Conservation (phyloP, 2,329 filamentous ascomycete species). For the Paecilomyces variotii region DNA sequence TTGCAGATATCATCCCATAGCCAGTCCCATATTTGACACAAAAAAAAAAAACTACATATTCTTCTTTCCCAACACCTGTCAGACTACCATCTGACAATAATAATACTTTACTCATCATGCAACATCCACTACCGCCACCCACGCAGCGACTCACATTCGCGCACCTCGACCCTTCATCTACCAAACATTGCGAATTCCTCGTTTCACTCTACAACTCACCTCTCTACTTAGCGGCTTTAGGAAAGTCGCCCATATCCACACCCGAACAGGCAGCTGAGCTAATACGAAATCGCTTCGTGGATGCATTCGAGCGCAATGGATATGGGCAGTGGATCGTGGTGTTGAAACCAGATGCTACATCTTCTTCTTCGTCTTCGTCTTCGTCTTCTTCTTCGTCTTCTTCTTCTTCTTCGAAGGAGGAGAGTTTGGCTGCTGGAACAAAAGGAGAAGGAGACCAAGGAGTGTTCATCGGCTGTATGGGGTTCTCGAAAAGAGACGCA, state of each 20-base stretch:
- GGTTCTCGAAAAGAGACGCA: slow-evolving; percentile 10
- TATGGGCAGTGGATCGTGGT: slow-evolving; percentile 4
- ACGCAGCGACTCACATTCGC: slow-evolving; percentile 5
- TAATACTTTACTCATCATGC: background rate
- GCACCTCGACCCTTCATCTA: slow-evolving; percentile 3
- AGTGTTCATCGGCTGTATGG: slow-evolving; percentile 10
- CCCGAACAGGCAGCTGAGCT: slow-evolving; percentile 4
- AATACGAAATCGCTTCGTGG: slow-evolving; percentile 1
- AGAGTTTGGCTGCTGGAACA: background rate
- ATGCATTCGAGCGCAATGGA: slow-evolving; percentile 4
- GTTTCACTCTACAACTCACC: slow-evolving; percentile 3
- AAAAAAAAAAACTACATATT: too few species aligned
- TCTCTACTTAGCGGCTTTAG: slow-evolving; percentile 1
- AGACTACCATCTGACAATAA: background rate
- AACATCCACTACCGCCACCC: slow-evolving; percentile 4
- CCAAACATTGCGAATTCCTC: slow-evolving; percentile 3
- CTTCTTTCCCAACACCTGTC: too few species aligned
- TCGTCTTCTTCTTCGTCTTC: background rate
- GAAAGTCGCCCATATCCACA: slow-evolving; percentile 3
- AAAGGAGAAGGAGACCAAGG: slow-evolving; percentile 1
- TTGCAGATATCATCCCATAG: too few species aligned
- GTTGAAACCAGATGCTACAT: background rate
- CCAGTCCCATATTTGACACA: too few species aligned
- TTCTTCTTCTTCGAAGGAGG: background rate
- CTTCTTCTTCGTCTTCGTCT: background rate